These are phyloP conservation scores for Primulina huaijiensis DNA, from an alignment of 257 asterid genomes.

Conservation along the genomic window DNA sequence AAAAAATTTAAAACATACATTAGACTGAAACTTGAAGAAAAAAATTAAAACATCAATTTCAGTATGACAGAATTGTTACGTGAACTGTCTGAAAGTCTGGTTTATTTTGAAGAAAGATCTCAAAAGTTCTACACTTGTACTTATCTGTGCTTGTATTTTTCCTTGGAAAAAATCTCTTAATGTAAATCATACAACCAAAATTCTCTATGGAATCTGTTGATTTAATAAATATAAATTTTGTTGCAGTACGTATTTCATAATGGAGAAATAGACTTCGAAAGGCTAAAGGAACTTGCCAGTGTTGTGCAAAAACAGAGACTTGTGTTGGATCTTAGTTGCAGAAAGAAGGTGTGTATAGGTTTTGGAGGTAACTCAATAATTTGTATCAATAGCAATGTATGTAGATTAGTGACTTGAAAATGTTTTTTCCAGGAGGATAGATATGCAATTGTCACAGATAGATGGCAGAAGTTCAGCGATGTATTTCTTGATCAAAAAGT, in stretches of 20 bases:
- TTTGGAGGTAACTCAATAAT: slow-evolving; percentile 13
- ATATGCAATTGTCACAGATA: slow-evolving; percentile 88
- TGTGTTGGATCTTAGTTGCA: slow-evolving; percentile 92
- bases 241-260: slow-evolving; percentile 81
- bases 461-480: slow-evolving; percentile 94
- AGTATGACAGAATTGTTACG: neutral
- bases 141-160: slow-evolving; percentile 10
- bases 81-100: slow-evolving; percentile 4
- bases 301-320: slow-evolving; percentile 76
- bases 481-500: slow-evolving; percentile 73
- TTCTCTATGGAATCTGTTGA: slow-evolving; percentile 20
- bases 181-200: slow-evolving; percentile 17
- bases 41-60: neutral
- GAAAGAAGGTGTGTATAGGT: slow-evolving; percentile 60
- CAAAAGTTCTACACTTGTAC: neutral
- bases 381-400: slow-evolving; percentile 10
- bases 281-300: slow-evolving; percentile 73
- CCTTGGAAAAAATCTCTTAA: slow-evolving; percentile 18
- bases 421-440: slow-evolving; percentile 49
- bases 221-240: slow-evolving; percentile 18
- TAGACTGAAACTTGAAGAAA: slow-evolving; percentile 7
- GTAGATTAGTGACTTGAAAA: slow-evolving; percentile 24
- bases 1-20: slow-evolving; percentile 19
- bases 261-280: slow-evolving; percentile 77
- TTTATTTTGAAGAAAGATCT: slow-evolving; percentile 5